Percentiles rank a stretch among this genome's conserved stretches.
phyloP scores from a whole-genome alignment of 2,329 filamentous ascomycete genomes.

The Clarireedia paspali region DNA sequence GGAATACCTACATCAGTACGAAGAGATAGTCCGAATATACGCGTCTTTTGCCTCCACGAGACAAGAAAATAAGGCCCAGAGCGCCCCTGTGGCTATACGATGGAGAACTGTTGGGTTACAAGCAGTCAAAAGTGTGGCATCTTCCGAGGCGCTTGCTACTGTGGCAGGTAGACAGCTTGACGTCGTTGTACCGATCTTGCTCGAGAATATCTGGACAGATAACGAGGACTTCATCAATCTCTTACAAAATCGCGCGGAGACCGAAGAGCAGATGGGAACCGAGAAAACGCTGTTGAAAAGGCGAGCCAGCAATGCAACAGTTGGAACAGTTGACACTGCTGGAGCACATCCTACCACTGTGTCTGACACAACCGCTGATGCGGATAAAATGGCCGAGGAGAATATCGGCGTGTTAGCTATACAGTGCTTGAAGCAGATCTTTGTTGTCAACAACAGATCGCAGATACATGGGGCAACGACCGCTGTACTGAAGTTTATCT shows the following conservation, averaged over 20 bases:
- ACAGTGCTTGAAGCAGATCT: conserved; percentile 80
- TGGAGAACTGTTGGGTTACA: conserved; percentile 68
- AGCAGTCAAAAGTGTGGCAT: conserved; percentile 74
- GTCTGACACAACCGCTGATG: conserved; percentile 76
- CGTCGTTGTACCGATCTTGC: conserved; percentile 72
- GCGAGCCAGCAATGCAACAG: conserved; percentile 72
- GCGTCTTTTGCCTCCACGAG: conserved; percentile 69
- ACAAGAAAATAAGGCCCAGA: conserved; percentile 46
- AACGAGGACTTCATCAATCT: conserved; percentile 61
- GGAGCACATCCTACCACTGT: conserved; percentile 62
- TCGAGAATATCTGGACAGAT: conserved; percentile 78
- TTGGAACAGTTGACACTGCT: conserved; percentile 59
- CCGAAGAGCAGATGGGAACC: conserved; percentile 60
- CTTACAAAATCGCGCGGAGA: conserved; percentile 58
- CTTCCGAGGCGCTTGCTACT: conserved; percentile 69
- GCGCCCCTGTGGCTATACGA: conserved; percentile 67
- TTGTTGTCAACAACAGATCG: conserved; percentile 69
- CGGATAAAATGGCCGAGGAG: conserved; percentile 83
- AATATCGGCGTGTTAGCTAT: conserved; percentile 79
- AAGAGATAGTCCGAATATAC: conserved; percentile 73
- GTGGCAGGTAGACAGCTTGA: conserved; percentile 70
- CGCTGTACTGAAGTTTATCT: conserved; percentile 68
- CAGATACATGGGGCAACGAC: conserved; percentile 74
- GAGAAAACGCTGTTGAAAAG: conserved; percentile 54
- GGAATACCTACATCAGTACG: conserved; percentile 73